Conservation (phyloP, 2,329 filamentous ascomycete species). For the Rhynchosporium graminicola region DNA sequence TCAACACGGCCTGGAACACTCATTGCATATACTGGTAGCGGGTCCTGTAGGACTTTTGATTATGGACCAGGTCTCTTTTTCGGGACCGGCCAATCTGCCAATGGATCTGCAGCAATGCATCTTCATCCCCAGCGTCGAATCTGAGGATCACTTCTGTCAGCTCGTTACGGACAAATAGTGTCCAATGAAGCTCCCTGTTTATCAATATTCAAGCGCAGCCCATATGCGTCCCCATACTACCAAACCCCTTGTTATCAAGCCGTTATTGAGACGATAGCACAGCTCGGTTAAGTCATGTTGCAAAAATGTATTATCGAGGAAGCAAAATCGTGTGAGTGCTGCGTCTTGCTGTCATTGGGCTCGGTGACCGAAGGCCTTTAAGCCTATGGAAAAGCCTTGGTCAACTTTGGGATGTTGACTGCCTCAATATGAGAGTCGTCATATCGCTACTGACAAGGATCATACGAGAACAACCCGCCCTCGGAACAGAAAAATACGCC, state of each 20-base stretch:
- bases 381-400: slow-evolving; percentile 3
- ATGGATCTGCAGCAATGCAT: slow-evolving; percentile 13
- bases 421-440: slow-evolving; percentile 9
- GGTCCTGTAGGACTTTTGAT: not conserved
- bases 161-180: slow-evolving; percentile 3
- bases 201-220: slow-evolving; percentile 6
- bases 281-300: slow-evolving; percentile 1
- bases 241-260: slow-evolving; percentile 1
- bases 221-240: not conserved
- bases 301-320: slow-evolving; percentile 9
- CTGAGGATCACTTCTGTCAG: slow-evolving; percentile 5
- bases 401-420: slow-evolving; percentile 4
- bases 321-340: slow-evolving; percentile 4
- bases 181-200: slow-evolving; percentile 6
- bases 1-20: slow-evolving; percentile 8
- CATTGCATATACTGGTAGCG: not conserved
- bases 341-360: not conserved
- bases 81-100: slow-evolving; percentile 12
- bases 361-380: slow-evolving; percentile 18
- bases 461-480: slow-evolving; percentile 13
- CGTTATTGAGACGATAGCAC: not conserved
- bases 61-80: slow-evolving; percentile 5
- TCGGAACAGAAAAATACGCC: slow-evolving; percentile 16
- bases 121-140: not conserved
- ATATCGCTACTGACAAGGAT: not conserved